phyloP scores from a whole-genome alignment of 1,284 basidiomycete species.

The Clitocybe nebularis region DNA sequence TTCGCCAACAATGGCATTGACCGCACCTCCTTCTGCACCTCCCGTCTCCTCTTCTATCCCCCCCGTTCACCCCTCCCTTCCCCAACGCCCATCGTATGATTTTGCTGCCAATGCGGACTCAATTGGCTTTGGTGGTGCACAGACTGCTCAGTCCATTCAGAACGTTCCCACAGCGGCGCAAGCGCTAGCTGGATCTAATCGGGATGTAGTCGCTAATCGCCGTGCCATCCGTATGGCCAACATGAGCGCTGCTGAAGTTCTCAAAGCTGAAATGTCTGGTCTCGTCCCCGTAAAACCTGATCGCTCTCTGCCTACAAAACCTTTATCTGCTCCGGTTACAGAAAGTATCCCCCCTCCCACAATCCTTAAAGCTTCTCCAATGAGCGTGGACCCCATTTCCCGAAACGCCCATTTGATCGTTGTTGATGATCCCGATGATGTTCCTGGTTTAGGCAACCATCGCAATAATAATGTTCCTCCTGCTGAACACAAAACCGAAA shows the following conservation, averaged over 20 bases:
- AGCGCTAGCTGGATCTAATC: constrained; percentile 75
- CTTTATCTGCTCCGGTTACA: constrained; percentile 28
- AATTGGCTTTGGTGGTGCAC: constrained; percentile 63
- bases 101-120: constrained; percentile 74
- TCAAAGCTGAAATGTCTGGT: constrained; percentile 87
- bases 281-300: constrained; percentile 54
- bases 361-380: constrained; percentile 24
- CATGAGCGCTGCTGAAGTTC: constrained; percentile 89
- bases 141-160: constrained; percentile 50
- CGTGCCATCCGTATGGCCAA: constrained; percentile 92
- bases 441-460: constrained; percentile 30
- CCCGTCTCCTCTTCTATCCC: constrained; percentile 23
- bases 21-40: constrained; percentile 38
- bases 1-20: constrained; percentile 50
- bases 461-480: constrained; percentile 10
- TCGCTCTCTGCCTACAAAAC: constrained; percentile 33
- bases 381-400: constrained; percentile 17
- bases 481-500: constrained; percentile 9
- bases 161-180: constrained; percentile 56
- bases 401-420: constrained; percentile 7
- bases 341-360: constrained; percentile 23
- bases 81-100: constrained; percentile 58
- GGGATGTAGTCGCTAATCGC: constrained; percentile 85
- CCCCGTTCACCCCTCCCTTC: constrained; percentile 47
- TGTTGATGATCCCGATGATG: constrained; percentile 36